Evolutionary conservation across 345 rosid species (phyloP), one percentile per base, ranked within the genome.

Genomic region (Clarkia xantiana): DNA sequence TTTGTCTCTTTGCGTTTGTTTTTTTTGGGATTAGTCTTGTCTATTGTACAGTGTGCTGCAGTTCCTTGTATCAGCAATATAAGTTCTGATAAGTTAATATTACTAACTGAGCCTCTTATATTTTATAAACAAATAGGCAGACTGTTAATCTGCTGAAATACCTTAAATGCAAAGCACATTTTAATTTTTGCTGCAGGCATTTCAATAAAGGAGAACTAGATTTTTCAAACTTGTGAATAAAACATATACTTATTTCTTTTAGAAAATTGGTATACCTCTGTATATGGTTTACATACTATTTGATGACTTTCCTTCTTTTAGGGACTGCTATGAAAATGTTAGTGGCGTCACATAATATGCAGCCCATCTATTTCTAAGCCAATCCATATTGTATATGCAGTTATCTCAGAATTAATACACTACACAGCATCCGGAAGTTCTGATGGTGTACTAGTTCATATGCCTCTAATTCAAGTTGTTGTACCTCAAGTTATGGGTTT

Each of bases 391-490:
- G 14, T 64, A 43, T 43, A 57, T 63, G 77, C 94, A 86, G 98
- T 91, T 52, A 64, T 87, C 51, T 87, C 96, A 39, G 96, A 91
- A 71, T 70, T 91, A 70, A 91, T 87, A 71, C 90, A 84, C 71
- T 78, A 80, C 65, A 73, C 96, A 42, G 78, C 95, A 45, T 67
- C 85, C 2, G 66, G 65, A 60, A 73, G 69, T 50, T 78, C 96
- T 68, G 96, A 86, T 61, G 99, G 86, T 54, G 73, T 75, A 65
- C 57, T 81, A 43, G 78, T 77, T 18, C 94, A 87, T 60, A 74
- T 82, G 80, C 94, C 90, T 56, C 68, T 91, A 47, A 87, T 91
- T 74, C 95, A 84, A 82, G 85, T 77, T 42, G 81, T 91, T 69
- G 94, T 86, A 52, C 99, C 94, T 58, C 87, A 70, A 59, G 84